Base-by-base conservation (phyloP, 2,329 filamentous ascomycete species). In the Sarocladium strictum region DNA sequence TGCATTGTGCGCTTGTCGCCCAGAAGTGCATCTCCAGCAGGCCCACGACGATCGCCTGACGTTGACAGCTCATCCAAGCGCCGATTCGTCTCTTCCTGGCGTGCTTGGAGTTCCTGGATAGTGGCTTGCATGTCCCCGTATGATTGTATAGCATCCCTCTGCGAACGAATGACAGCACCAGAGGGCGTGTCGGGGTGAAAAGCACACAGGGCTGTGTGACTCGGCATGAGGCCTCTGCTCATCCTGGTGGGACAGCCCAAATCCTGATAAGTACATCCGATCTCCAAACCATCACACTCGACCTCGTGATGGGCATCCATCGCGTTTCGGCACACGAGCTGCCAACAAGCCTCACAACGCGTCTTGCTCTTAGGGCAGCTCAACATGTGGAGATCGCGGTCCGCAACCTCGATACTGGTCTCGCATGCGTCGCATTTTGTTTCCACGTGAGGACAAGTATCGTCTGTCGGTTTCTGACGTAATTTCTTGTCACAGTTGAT, bases 341-440 rank as follows among this genome's bases (percentile, higher is more conserved):
- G 64, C 57, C 68, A 69, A 59, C 81, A 85, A 38, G 74, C 66
- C 40, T 72, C 64, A 56, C 81, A 85, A n/a, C 70, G 63, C 7
- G 72, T 72, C 58, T 74, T 75, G 56, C 75, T 71, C 55, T 74
- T 73, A 0, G 69, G 63, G 59, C 81, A 84, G 14, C 62, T 58
- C 3, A 72, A 60, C 11, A 72, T 54, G 52, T 72, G 70, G 2
- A 63, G 54, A 2, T 72, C 66, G 3, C 60, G 58, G 29, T 76
- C 73, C 0, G 74, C 72, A 49, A 75, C 73, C 55, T 78, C 71
- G n/a, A 80, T 71, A 21, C 71, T 65, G 17, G 70, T 65, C n/a
- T 74, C 65, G 64, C 84, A 86, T 60, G 80, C 76, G n/a, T 69
- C 67, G 61, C 84, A 86, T 10, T 65, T 63, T 0, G 73, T 70